These are phyloP conservation scores for Trichophyton benhamiae DNA, from an alignment of 2,329 filamentous ascomycete genomes.

Conservation along the genomic window DNA sequence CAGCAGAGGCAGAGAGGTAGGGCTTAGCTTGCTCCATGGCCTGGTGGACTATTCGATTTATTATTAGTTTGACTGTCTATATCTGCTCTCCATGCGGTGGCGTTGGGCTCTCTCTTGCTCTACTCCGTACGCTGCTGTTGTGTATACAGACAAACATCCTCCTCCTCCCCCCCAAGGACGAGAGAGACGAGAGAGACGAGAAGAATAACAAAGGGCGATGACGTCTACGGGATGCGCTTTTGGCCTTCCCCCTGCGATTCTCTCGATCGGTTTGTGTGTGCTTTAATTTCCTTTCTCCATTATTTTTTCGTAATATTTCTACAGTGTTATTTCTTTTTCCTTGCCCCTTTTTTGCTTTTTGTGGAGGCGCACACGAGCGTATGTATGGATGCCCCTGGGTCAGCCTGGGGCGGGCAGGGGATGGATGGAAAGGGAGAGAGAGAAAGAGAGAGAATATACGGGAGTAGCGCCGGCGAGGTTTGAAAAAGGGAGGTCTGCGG, in stretches of 20 bases:
- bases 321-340: neutral
- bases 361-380: neutral
- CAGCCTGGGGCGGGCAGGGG: neutral
- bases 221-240: too few relatives aligned
- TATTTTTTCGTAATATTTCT: neutral
- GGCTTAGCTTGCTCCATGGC: neutral
- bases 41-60: neutral
- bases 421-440: neutral
- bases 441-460: neutral
- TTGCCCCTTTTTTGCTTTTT: neutral
- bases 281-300: neutral
- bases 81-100: too few relatives aligned
- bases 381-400: neutral
- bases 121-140: too few relatives aligned
- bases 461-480: too few relatives aligned
- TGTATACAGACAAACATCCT: too few relatives aligned
- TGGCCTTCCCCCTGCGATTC: too few relatives aligned
- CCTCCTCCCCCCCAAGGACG: too few relatives aligned
- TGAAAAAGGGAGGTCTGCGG: neutral
- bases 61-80: too few relatives aligned
- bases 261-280: neutral
- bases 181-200: too few relatives aligned
- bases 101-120: too few relatives aligned
- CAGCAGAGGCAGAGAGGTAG: neutral
- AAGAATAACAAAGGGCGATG: too few relatives aligned